phyloP scores from a whole-genome alignment of 768 basidiomycete genomes.

The Lentinus brumalis region DNA sequence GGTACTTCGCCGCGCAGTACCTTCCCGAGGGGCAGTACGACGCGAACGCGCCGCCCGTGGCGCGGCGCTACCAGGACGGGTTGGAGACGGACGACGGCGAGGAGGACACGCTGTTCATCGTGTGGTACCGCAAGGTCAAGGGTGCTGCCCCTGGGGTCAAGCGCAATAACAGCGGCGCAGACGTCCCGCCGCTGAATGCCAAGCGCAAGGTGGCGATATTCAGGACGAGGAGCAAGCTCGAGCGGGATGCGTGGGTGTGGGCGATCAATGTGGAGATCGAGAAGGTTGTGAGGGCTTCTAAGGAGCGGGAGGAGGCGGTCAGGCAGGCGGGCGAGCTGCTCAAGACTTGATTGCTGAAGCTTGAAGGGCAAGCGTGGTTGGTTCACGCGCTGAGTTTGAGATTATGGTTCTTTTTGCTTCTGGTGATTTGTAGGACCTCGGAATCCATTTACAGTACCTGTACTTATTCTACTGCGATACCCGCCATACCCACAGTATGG shows the following conservation, averaged over 20 bases:
- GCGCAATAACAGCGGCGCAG: constrained; percentile 16
- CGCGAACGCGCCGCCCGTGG: constrained; percentile 50
- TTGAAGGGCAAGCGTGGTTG: not conserved
- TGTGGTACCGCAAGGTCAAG: constrained; percentile 56
- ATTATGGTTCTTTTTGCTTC: no score
- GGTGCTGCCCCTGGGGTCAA: constrained; percentile 7
- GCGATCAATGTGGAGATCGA: constrained; percentile 91
- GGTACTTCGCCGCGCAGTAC: constrained; percentile 71
- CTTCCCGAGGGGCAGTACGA: constrained; percentile 66
- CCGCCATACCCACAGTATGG: no score
- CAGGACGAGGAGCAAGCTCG: constrained; percentile 78
- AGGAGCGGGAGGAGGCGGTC: constrained; percentile 63
- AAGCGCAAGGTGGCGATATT: constrained; percentile 67
- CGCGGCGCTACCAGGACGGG: constrained; percentile 87
- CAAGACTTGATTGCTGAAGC: no score
- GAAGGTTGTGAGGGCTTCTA: constrained; percentile 63
- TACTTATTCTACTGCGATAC: no score
- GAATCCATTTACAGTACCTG: no score
- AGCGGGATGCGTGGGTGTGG: constrained; percentile 95
- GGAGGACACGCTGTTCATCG: constrained; percentile 85
- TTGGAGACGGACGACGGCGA: constrained; percentile 85
- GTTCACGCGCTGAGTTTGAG: not conserved
- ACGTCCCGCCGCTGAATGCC: constrained; percentile 53
- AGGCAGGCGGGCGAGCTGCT: constrained; percentile 65
- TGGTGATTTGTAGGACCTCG: no score